These are phyloP conservation scores for Ascosphaera acerosa DNA, from an alignment of 2,329 filamentous ascomycete genomes.

Conservation along the genomic window DNA sequence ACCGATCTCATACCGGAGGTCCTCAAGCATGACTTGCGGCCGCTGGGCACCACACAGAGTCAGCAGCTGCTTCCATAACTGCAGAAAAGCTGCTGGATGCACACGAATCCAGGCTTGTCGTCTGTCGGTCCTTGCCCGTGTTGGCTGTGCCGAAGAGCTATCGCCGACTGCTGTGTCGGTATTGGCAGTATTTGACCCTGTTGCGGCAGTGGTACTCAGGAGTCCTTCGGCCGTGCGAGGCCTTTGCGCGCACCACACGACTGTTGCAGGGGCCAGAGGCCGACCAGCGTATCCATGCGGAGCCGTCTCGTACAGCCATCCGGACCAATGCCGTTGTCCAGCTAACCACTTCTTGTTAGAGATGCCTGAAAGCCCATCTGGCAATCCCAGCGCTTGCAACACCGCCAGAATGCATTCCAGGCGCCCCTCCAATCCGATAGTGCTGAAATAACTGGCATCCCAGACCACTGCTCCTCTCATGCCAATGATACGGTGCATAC, in stretches of 20 bases:
- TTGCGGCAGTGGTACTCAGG: slow-evolving; percentile 8
- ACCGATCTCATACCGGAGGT: slow-evolving; percentile 45
- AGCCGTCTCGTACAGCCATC: slow-evolving; percentile 27
- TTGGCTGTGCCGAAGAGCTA: too few relatives aligned
- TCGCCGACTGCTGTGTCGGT: not conserved
- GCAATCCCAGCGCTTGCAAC: slow-evolving; percentile 39
- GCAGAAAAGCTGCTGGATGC: slow-evolving; percentile 52
- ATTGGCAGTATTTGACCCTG: not conserved
- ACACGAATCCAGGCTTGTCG: slow-evolving; percentile 42
- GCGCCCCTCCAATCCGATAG: slow-evolving; percentile 49
- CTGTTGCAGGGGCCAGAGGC: slow-evolving; percentile 44
- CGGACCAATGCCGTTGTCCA: slow-evolving; percentile 31
- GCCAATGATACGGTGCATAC: slow-evolving; percentile 56
- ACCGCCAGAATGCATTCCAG: slow-evolving; percentile 37
- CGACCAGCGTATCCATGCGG: too few relatives aligned
- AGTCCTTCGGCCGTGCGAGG: slow-evolving; percentile 7
- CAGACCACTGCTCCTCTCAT: slow-evolving; percentile 58
- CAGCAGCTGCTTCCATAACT: slow-evolving; percentile 36
- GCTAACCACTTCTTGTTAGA: slow-evolving; percentile 46
- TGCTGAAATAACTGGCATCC: slow-evolving; percentile 89
- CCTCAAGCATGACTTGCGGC: slow-evolving; percentile 35
- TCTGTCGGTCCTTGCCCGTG: slow-evolving; percentile 12
- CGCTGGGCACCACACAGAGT: slow-evolving; percentile 33
- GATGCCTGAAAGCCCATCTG: slow-evolving; percentile 27
- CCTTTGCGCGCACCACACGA: slow-evolving; percentile 43